Evolutionary conservation across 2,329 filamentous ascomycete species (phyloP), one percentile per base, ranked within the genome.

Genomic region (Trichoderma koningii): DNA sequence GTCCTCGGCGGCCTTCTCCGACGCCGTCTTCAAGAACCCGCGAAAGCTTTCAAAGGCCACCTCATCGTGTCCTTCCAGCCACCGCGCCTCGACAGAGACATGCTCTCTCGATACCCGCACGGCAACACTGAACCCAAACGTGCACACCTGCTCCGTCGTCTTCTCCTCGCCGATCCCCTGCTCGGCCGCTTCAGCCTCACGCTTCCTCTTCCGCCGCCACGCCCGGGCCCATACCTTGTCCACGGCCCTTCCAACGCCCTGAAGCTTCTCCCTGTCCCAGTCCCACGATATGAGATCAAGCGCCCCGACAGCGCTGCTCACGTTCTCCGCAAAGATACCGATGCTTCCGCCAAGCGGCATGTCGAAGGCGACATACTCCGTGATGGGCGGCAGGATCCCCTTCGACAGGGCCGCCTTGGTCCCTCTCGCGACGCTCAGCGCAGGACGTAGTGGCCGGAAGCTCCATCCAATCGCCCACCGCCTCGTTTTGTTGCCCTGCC

Each of bases 381-480:
- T 80, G 0, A 72, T 66, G 0, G 73, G 70, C 0, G 84, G 85
- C 17, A 85, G 71, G 0, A 84, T 65, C 38, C 74, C 79, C 66
- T 76, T 83, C 51, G 78, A 76, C 3, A 72, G 51, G 0, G 75
- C 71, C 3, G 78, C 75, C 60, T 77, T 78, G 59, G 81, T 75
- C 0, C 81, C 81, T 52, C 83, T 73, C 23, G 82, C 79, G 47
- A 81, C 76, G 48, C 73, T 70, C 64, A 81, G 74, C 5, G 79
- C 74, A 2, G 93, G 92, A 52, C 93, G 82, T 72, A 85, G 80
- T 59, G 85, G 80, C 2, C 80, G 78, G 77, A 92, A 97, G 71
- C 90, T 96, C 95, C 95, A 99, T 0, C 85, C 95, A 3, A 98
- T 78, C 1, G 88, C 92, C 93, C 94, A 98, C 19, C 95, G 82